These are phyloP conservation scores for Trichosporon asahii DNA, from an alignment of 1,284 basidiomycete genomes.

Conservation along the genomic window DNA sequence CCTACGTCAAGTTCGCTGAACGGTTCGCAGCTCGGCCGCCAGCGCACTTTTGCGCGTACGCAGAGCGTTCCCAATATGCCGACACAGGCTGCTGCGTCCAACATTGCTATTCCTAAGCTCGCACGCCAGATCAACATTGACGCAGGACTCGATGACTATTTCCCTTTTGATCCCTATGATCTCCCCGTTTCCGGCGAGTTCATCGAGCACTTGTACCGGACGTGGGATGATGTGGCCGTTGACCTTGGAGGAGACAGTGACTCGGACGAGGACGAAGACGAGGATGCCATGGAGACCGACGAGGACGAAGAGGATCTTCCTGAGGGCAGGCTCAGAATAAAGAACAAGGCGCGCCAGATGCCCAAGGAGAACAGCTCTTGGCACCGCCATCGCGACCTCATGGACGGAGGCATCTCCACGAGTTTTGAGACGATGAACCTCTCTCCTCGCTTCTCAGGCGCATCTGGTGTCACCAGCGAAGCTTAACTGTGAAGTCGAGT, in stretches of 20 bases:
- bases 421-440: neutral
- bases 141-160: conserved; percentile 85
- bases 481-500: neutral
- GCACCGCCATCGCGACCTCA: neutral
- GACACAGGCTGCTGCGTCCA: neutral
- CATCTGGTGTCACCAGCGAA: neutral
- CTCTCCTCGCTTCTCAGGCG: neutral
- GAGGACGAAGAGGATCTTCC: conserved; percentile 10
- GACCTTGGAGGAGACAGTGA: conserved; percentile 46
- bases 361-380: conserved; percentile 21
- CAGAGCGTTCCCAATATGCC: conserved; percentile 9
- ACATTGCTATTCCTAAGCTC: conserved; percentile 30
- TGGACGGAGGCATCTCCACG: conserved; percentile 3
- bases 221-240: conserved; percentile 57
- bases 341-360: conserved; percentile 8
- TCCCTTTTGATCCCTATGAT: conserved; percentile 97
- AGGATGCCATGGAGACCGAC: conserved; percentile 29
- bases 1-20: neutral
- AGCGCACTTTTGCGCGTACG: conserved; percentile 5
- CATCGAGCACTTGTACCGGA: conserved; percentile 56
- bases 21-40: conserved; percentile 13
- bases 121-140: conserved; percentile 55
- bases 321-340: conserved; percentile 3
- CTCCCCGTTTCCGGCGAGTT: conserved; percentile 60
- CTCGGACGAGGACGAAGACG: conserved; percentile 51